These are phyloP conservation scores for Amyloporia xantha DNA, from an alignment of 768 basidiomycete genomes.

Conservation along the genomic window DNA sequence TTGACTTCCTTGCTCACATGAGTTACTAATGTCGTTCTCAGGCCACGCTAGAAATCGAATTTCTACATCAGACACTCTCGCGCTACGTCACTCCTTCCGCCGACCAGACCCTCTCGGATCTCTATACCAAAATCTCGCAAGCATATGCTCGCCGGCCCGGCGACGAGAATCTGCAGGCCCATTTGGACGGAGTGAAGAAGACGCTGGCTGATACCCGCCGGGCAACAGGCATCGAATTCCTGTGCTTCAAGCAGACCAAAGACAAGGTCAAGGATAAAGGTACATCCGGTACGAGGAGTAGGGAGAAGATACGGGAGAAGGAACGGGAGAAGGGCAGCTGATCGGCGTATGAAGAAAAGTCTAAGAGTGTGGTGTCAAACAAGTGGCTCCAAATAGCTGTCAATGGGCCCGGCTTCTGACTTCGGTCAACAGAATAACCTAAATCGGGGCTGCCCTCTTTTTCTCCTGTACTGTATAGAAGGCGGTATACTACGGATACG, in stretches of 20 bases:
- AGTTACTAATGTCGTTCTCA: slow-evolving; percentile 25
- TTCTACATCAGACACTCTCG: slow-evolving; percentile 92
- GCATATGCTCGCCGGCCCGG: slow-evolving; percentile 83
- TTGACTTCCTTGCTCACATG: neutral
- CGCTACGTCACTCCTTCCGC: slow-evolving; percentile 81
- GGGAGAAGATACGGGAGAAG: slow-evolving; percentile 7
- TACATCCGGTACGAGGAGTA: neutral
- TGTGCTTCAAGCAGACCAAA: slow-evolving; percentile 84
- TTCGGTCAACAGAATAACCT: too few relatives aligned
- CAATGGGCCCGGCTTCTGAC: too few relatives aligned
- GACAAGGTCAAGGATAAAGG: slow-evolving; percentile 23
- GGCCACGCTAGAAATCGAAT: slow-evolving; percentile 99
- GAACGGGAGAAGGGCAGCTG: neutral
- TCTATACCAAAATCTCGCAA: slow-evolving; percentile 93
- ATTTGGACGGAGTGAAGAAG: slow-evolving; percentile 88
- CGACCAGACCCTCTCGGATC: slow-evolving; percentile 78
- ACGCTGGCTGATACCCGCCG: slow-evolving; percentile 81
- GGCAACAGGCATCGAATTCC: slow-evolving; percentile 89
- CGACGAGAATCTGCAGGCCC: slow-evolving; percentile 78
- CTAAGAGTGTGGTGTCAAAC: neutral
- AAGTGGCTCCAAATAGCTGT: too few relatives aligned
- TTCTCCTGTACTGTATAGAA: too few relatives aligned
- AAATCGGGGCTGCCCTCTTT: too few relatives aligned
- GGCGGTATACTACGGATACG: too few relatives aligned
- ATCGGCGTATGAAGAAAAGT: neutral